These are phyloP conservation scores for Thelonectria olida DNA, from an alignment of 2,329 filamentous ascomycete species.

Conservation along the genomic window DNA sequence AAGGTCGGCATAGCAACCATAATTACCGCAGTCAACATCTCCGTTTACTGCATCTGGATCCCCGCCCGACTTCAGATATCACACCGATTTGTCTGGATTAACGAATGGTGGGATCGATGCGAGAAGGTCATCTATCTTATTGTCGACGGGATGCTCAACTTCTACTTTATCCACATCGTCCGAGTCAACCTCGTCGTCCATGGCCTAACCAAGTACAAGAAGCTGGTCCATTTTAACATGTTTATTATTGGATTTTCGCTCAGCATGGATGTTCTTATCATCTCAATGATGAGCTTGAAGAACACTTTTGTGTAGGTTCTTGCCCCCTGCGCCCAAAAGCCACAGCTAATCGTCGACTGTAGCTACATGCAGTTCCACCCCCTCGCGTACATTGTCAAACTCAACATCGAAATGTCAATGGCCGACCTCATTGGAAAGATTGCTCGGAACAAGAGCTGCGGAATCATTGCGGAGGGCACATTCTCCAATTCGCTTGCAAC, in stretches of 20 bases:
- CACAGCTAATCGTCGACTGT: neutral
- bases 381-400: constrained; percentile 60
- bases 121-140: constrained; percentile 42
- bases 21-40: constrained; percentile 40
- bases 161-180: constrained; percentile 40
- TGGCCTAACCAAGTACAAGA: constrained; percentile 37
- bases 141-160: constrained; percentile 34
- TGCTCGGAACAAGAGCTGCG: constrained; percentile 24
- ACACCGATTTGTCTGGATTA: constrained; percentile 36
- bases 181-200: constrained; percentile 30
- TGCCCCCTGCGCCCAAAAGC: neutral
- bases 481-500: neutral
- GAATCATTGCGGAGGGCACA: constrained; percentile 1
- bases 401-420: constrained; percentile 65
- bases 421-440: constrained; percentile 59
- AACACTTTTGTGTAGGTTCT: constrained; percentile 40
- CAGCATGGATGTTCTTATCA: constrained; percentile 41
- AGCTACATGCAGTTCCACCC: constrained; percentile 61
- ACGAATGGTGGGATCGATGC: constrained; percentile 40
- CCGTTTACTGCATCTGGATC: constrained; percentile 40
- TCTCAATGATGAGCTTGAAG: constrained; percentile 41
- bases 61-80: constrained; percentile 37
- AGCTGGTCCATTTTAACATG: constrained; percentile 40
- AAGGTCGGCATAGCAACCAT: constrained; percentile 32
- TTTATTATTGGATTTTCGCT: constrained; percentile 41